phyloP scores from a whole-genome alignment of 208 protist genomes.

The Endotrypanum monterogeii region DNA sequence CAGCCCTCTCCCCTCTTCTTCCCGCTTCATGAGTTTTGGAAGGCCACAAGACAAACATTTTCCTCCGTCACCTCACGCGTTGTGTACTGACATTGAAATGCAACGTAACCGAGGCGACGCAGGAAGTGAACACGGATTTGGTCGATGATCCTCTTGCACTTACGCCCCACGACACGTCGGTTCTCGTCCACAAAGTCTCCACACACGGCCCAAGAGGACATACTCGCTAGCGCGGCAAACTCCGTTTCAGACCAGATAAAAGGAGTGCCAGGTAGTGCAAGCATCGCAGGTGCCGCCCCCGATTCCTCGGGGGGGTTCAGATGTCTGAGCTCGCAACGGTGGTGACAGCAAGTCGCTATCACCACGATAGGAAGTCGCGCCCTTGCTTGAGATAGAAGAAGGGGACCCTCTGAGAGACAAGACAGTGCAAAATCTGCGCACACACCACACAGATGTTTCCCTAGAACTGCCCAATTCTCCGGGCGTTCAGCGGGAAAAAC shows the following conservation, averaged over 20 bases:
- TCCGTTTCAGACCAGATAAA: conserved; percentile 37
- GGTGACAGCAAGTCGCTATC: conserved; percentile 82
- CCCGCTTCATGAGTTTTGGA: neutral
- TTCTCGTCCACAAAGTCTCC: conserved; percentile 48
- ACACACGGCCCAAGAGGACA: conserved; percentile 83
- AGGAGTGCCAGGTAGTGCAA: conserved; percentile 45
- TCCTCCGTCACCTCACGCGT: conserved; percentile 57
- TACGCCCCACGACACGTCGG: conserved; percentile 34
- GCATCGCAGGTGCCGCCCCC: neutral
- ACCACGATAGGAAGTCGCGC: conserved; percentile 44
- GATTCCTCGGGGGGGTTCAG: conserved; percentile 36
- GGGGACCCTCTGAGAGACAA: conserved; percentile 40
- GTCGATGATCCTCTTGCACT: conserved; percentile 78
- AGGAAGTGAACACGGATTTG: conserved; percentile 59
- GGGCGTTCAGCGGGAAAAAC: neutral
- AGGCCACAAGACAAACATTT: conserved; percentile 75
- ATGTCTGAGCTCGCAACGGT: conserved; percentile 71
- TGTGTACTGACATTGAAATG: conserved; percentile 56
- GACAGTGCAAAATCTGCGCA: conserved; percentile 84
- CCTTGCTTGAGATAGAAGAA: conserved; percentile 4
- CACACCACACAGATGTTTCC: conserved; percentile 80
- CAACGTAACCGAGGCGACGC: conserved; percentile 48
- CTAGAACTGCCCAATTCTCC: conserved; percentile 52
- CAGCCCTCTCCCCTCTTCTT: neutral
- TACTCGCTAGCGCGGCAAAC: conserved; percentile 65